phyloP scores from a whole-genome alignment of 352 stramenopile genomes.

The Phytophthora meadii region DNA sequence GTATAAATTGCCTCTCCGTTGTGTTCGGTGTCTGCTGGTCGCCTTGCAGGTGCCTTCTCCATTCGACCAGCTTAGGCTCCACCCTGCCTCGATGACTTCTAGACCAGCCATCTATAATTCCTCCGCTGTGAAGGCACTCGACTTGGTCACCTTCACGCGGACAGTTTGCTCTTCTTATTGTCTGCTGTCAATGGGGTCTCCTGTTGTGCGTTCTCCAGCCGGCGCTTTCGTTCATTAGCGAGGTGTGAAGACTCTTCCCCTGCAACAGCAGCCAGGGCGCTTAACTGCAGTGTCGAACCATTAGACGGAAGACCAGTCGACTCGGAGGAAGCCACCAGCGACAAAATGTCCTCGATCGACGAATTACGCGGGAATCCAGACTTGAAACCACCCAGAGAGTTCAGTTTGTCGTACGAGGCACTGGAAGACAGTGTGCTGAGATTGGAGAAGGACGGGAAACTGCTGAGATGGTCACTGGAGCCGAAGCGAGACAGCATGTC shows the following conservation, averaged over 20 bases:
- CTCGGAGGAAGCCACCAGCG: slow-evolving; percentile 82
- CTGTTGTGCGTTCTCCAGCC: slow-evolving; percentile 45
- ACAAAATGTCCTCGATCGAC: slow-evolving; percentile 89
- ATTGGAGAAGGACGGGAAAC: slow-evolving; percentile 83
- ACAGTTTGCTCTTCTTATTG: slow-evolving; percentile 69
- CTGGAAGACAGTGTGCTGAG: slow-evolving; percentile 68
- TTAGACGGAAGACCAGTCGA: slow-evolving; percentile 53
- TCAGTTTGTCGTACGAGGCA: slow-evolving; percentile 82
- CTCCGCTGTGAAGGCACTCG: slow-evolving; percentile 18
- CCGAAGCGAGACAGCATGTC: slow-evolving; percentile 80
- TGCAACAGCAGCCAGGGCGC: slow-evolving; percentile 65
- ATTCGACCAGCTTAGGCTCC: slow-evolving; percentile 8
- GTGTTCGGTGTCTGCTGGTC: slow-evolving; percentile 8
- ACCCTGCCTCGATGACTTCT: slow-evolving; percentile 4
- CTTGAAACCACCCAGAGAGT: slow-evolving; percentile 53
- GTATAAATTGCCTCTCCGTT: slow-evolving; percentile 18
- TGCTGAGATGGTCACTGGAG: slow-evolving; percentile 70
- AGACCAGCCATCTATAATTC: slow-evolving; percentile 19
- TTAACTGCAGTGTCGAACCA: slow-evolving; percentile 74
- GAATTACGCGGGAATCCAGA: slow-evolving; percentile 82
- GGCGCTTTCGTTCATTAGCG: slow-evolving; percentile 68
- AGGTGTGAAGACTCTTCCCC: slow-evolving; percentile 70
- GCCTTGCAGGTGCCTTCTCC: slow-evolving; percentile 10
- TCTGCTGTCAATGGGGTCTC: slow-evolving; percentile 39
- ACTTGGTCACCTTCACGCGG: slow-evolving; percentile 40